Evolutionary conservation across 2,329 filamentous ascomycete genomes (phyloP).

Genomic region (Chaetomium sp.): DNA sequence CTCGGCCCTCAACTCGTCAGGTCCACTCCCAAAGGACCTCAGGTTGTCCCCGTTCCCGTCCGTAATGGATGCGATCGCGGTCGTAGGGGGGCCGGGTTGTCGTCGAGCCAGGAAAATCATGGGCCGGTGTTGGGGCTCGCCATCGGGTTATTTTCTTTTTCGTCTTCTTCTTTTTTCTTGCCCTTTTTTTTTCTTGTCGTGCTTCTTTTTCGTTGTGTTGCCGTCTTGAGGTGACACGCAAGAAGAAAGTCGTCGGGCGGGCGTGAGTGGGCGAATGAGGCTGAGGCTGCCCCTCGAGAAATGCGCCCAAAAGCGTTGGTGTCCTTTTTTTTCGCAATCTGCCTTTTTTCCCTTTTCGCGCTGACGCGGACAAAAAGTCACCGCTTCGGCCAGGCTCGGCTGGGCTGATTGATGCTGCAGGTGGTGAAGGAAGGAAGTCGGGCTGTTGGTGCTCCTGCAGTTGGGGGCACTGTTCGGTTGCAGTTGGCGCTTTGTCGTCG

Average conservation of each 20-base stretch:
- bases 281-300: not conserved
- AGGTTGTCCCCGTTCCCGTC: too few species aligned
- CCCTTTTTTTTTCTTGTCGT: too few species aligned
- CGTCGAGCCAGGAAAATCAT: slow-evolving; percentile 14
- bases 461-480: not conserved
- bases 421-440: not conserved
- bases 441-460: not conserved
- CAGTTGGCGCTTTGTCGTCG: slow-evolving; percentile 1
- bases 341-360: too few species aligned
- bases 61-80: not conserved
- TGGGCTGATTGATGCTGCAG: not conserved
- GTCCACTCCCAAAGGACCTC: too few species aligned
- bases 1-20: too few species aligned
- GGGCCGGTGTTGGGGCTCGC: slow-evolving; percentile 13
- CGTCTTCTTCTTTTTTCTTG: too few species aligned
- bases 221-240: not conserved
- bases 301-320: too few species aligned
- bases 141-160: slow-evolving; percentile 5
- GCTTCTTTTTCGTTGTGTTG: too few species aligned
- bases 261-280: not conserved
- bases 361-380: too few species aligned
- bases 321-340: too few species aligned
- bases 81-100: not conserved
- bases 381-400: not conserved
- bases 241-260: not conserved